A percentile compares a stretch with the other conserved stretches of the same genome.
These are phyloP conservation scores for Neurospora cerealis DNA, from an alignment of 495 filamentous ascomycete genomes.

Conservation along the genomic window DNA sequence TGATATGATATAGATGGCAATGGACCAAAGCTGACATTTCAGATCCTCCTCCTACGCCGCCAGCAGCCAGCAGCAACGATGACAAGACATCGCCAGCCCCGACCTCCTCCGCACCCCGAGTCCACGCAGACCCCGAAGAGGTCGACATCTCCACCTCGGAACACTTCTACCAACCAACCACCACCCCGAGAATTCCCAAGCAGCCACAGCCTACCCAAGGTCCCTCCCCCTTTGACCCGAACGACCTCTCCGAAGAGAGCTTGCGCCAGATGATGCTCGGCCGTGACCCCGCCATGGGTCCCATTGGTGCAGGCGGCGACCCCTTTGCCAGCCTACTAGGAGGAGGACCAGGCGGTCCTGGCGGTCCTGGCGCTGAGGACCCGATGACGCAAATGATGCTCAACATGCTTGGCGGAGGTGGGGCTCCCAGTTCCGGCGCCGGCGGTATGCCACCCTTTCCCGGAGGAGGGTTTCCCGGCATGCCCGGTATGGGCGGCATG, in stretches of 20 bases:
- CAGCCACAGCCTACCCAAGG: conserved; percentile 12
- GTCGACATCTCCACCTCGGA: conserved; percentile 51
- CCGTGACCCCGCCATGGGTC: conserved; percentile 18
- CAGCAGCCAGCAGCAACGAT: conserved; percentile 9
- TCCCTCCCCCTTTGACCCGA: neutral
- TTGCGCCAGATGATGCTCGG: conserved; percentile 39
- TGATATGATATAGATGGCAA: neutral
- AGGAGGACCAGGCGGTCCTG: conserved; percentile 8
- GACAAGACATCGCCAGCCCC: neutral
- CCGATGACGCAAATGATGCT: conserved; percentile 26
- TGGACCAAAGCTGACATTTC: neutral
- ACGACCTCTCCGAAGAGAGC: conserved; percentile 25
- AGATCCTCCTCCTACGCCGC: conserved; percentile 7
- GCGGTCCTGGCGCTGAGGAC: conserved; percentile 21
- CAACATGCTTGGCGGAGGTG: conserved; percentile 18
- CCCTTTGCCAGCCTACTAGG: conserved; percentile 22
- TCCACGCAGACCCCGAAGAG: conserved; percentile 57
- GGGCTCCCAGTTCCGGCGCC: conserved; percentile 8
- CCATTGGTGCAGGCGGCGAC: conserved; percentile 17
- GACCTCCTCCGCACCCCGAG: conserved; percentile 3
- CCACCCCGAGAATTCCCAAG: conserved; percentile 22
- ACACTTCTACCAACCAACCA: conserved; percentile 43
- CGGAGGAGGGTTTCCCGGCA: conserved; percentile 9
- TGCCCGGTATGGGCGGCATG: conserved; percentile 18
- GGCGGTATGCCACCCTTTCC: conserved; percentile 8